Conservation (phyloP, 176 grass and related monocot species). For the Elaeis guineensis region DNA sequence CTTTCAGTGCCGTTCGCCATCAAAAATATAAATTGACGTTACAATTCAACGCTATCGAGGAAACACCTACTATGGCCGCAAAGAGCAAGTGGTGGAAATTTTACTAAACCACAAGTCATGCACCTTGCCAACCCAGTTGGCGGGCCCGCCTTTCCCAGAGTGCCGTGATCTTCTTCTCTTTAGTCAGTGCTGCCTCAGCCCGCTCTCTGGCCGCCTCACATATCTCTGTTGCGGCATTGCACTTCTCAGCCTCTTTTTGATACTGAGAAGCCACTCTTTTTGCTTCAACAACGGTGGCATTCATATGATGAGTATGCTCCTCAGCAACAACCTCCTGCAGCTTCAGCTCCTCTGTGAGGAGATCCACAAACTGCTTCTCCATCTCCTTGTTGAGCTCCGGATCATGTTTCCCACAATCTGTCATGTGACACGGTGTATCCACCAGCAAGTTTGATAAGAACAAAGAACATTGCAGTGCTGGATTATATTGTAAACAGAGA, state of each 20-base stretch:
- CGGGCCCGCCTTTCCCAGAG: conserved; percentile 70
- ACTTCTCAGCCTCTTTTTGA: conserved; percentile 79
- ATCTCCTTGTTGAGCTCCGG: conserved; percentile 74
- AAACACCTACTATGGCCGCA: no score
- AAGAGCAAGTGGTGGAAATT: no score
- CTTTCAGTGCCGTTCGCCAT: no score
- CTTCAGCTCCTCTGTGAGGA: conserved; percentile 91
- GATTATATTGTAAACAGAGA: not conserved
- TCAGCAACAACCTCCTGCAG: conserved; percentile 73
- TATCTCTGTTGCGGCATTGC: conserved; percentile 82
- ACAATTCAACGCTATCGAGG: no score
- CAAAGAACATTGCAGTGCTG: not conserved
- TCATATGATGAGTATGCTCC: conserved; percentile 83
- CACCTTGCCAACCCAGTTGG: conserved; percentile 60
- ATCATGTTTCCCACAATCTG: conserved; percentile 86
- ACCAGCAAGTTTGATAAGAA: conserved; percentile 21
- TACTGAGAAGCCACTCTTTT: conserved; percentile 80
- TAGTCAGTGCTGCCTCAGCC: conserved; percentile 45
- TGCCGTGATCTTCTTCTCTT: conserved; percentile 71
- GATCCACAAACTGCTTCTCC: conserved; percentile 72
- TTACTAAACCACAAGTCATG: not conserved
- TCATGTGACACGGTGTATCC: conserved; percentile 1
- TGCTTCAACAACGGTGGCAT: conserved; percentile 61
- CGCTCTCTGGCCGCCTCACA: conserved; percentile 80
- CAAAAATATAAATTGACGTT: no score